phyloP scores from a whole-genome alignment of 2,329 filamentous ascomycete species.

The Cercospora sp. region DNA sequence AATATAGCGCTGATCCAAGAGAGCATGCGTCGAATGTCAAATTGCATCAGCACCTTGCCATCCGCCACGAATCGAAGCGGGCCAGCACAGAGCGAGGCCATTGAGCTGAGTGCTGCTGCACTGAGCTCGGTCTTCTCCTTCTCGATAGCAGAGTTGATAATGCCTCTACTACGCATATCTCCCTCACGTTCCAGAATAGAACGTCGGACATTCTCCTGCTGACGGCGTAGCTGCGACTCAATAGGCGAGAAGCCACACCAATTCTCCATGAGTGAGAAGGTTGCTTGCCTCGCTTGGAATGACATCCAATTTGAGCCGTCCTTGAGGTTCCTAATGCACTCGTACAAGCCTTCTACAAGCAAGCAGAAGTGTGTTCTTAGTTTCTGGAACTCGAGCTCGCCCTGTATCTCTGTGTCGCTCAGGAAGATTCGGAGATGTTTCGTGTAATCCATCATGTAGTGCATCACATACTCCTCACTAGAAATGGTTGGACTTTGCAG shows the following conservation, averaged over 20 bases:
- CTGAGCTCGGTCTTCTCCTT: conserved; percentile 93
- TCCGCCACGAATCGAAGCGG: conserved; percentile 87
- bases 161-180: conserved; percentile 70
- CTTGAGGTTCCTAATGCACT: conserved; percentile 80
- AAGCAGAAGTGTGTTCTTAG: conserved; percentile 92
- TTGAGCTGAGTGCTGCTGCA: conserved; percentile 87
- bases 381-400: conserved; percentile 91
- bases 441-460: conserved; percentile 83
- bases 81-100: conserved; percentile 84
- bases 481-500: conserved; percentile 74
- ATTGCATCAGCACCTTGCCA: conserved; percentile 81
- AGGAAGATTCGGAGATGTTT: conserved; percentile 92
- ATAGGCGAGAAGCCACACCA: conserved; percentile 98
- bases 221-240: conserved; percentile 73
- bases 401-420: conserved; percentile 91
- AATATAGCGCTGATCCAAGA: conserved; percentile 96
- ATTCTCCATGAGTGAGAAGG: conserved; percentile 96
- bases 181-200: conserved; percentile 77
- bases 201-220: conserved; percentile 85
- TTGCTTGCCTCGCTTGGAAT: conserved; percentile 92
- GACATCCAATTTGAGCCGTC: conserved; percentile 94
- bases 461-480: conserved; percentile 78
- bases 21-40: conserved; percentile 89
- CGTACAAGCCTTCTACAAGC: conserved; percentile 87
- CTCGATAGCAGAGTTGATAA: conserved; percentile 85